Evolutionary conservation across 78 protist species (phyloP).

Genomic region (Dictyostelium firmibasis): DNA sequence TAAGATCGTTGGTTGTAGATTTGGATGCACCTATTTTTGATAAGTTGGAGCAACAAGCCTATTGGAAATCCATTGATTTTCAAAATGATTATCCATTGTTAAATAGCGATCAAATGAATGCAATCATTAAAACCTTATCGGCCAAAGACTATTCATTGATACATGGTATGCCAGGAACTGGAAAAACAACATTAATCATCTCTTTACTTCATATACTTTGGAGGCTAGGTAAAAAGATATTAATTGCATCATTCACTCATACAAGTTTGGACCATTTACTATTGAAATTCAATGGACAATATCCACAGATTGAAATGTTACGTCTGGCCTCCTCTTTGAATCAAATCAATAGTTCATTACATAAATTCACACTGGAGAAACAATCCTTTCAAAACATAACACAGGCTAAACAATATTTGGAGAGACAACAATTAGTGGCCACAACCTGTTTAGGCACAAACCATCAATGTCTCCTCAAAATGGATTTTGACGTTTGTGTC

Average conservation of each 20-base stretch:
- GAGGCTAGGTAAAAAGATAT: slow-evolving; percentile 42
- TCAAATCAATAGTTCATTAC: neutral
- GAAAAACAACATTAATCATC: slow-evolving; percentile 89
- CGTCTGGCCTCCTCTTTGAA: slow-evolving; percentile 1
- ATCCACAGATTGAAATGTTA: neutral
- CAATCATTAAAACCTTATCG: neutral
- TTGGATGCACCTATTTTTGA: neutral
- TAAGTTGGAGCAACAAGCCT: too few species aligned
- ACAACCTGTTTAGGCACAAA: slow-evolving; percentile 76
- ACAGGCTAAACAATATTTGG: slow-evolving; percentile 10
- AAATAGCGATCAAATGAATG: slow-evolving; percentile 16
- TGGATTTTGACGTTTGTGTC: slow-evolving; percentile 86
- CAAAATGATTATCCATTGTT: slow-evolving; percentile 2
- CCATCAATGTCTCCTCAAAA: neutral
- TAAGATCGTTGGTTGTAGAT: slow-evolving; percentile 31
- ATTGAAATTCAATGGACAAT: slow-evolving; percentile 51
- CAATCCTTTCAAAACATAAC: neutral
- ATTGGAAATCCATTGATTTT: neutral
- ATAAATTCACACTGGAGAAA: slow-evolving; percentile 10
- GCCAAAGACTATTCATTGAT: slow-evolving; percentile 87
- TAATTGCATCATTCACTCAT: slow-evolving; percentile 89
- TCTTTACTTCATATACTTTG: neutral
- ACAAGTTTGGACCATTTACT: slow-evolving; percentile 86
- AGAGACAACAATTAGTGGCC: slow-evolving; percentile 62
- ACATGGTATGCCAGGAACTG: slow-evolving; percentile 94